Base-by-base conservation (phyloP, 2,329 filamentous ascomycete genomes). In the Diplodia corticola region DNA sequence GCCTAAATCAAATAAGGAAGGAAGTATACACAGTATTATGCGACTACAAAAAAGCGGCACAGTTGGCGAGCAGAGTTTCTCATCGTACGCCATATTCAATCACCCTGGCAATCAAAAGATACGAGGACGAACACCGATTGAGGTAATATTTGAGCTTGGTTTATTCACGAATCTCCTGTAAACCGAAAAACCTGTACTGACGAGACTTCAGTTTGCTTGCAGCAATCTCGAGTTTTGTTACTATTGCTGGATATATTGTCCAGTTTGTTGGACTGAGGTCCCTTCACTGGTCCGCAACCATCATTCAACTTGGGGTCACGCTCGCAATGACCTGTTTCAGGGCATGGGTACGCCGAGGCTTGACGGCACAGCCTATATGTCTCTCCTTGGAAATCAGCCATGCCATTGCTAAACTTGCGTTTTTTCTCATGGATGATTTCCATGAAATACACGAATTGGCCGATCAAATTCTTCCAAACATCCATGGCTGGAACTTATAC, bases 91-190 rank as follows among this genome's bases (percentile, higher is more conserved):
- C 3, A 50, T 50, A 1, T 7, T 50, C 3, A 50, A 50, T 10
- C 3, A 17, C 2, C 22, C 2, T 15, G 1, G 6, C 2, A 4
- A 50, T 24, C 4, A 5, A 1, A 6, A 1, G 0, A 6, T 28
- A 13, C 48, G 48, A 7, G 28, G 10, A 4, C 9, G 12, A 28
- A 10, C n/a, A 26, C 5, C 13, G 1, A 0, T 50, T 4, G 12
- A 26, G 48, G 48, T 24, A 15, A 3, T 3, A 3, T 28, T 28
- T 6, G 6, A 28, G 28, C 6, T 28, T 28, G 28, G 6, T 6
- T 28, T n/a, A n/a, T n/a, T n/a, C n/a, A n/a, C n/a, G n/a, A n/a
- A n/a, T n/a, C n/a, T n/a, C n/a, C n/a, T n/a, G n/a, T n/a, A n/a
- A n/a, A n/a, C n/a, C n/a, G n/a, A n/a, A n/a, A n/a, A n/a, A n/a